These are phyloP conservation scores for Phytopythium sindhum DNA, from an alignment of 352 stramenopile species.

Conservation along the genomic window DNA sequence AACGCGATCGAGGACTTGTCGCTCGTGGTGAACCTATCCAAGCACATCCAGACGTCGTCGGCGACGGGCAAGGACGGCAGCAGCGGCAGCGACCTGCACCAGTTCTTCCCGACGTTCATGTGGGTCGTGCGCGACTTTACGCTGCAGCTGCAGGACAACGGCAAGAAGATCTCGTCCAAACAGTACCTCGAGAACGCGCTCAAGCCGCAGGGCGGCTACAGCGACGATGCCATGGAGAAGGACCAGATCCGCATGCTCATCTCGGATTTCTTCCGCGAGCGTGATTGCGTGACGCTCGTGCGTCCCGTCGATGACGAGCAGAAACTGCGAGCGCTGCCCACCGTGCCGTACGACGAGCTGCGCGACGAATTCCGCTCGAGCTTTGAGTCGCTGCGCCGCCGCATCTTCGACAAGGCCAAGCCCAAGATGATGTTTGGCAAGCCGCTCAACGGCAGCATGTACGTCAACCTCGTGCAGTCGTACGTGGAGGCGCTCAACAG, in stretches of 20 bases:
- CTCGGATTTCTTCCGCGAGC: constrained; percentile 78
- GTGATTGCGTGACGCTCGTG: constrained; percentile 89
- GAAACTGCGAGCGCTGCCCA: constrained; percentile 66
- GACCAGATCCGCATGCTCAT: constrained; percentile 83
- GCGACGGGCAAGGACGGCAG: constrained; percentile 18
- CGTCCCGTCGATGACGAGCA: constrained; percentile 84
- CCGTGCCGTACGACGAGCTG: constrained; percentile 71
- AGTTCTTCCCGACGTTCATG: constrained; percentile 87
- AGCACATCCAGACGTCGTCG: constrained; percentile 83
- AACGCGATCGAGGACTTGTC: constrained; percentile 89
- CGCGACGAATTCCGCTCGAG: constrained; percentile 76
- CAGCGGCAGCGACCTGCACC: constrained; percentile 34
- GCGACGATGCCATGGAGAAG: constrained; percentile 65
- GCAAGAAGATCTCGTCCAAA: constrained; percentile 83
- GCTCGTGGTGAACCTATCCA: constrained; percentile 89
- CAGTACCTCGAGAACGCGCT: constrained; percentile 89
- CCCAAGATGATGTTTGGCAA: constrained; percentile 87
- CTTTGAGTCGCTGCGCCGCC: constrained; percentile 66
- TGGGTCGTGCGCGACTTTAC: constrained; percentile 92
- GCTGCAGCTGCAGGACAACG: constrained; percentile 81
- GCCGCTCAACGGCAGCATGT: constrained; percentile 83
- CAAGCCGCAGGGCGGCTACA: constrained; percentile 75
- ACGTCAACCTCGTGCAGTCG: constrained; percentile 71
- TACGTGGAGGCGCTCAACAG: constrained; percentile 89
- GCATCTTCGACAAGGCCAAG: constrained; percentile 75